These are phyloP conservation scores for Cicer arietinum DNA, from an alignment of 306 rosid genomes.

Conservation along the genomic window DNA sequence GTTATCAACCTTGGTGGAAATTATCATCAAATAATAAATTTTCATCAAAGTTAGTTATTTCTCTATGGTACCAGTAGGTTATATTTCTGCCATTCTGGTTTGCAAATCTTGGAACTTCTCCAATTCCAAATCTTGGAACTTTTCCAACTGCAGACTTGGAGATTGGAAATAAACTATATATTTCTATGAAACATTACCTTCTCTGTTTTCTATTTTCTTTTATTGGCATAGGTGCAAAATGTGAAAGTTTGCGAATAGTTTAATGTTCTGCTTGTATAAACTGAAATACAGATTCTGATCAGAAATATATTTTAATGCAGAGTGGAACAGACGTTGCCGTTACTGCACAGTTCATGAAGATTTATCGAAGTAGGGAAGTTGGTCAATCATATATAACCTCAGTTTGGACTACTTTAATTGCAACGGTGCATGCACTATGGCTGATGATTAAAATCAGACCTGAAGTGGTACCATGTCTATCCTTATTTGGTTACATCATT, in stretches of 20 bases:
- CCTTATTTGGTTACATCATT: conserved; percentile 8
- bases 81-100: conserved; percentile 35
- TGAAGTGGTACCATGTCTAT: conserved; percentile 73
- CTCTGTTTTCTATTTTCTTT: conserved; percentile 29
- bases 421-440: conserved; percentile 74
- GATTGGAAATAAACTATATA: conserved; percentile 14
- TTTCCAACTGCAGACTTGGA: conserved; percentile 23
- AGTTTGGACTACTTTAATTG: conserved; percentile 80
- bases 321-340: conserved; percentile 46
- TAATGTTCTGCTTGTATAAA: conserved; percentile 21
- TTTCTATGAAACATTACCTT: neutral
- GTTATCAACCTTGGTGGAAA: conserved; percentile 16
- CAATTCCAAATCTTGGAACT: neutral
- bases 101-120: neutral
- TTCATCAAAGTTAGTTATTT: conserved; percentile 5
- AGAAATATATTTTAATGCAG: conserved; percentile 51
- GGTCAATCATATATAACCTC: conserved; percentile 96
- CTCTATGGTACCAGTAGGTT: neutral
- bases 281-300: conserved; percentile 36
- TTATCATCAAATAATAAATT: conserved; percentile 27
- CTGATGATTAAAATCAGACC: conserved; percentile 86
- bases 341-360: conserved; percentile 74
- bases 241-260: conserved; percentile 14
- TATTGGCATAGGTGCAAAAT: conserved; percentile 19
- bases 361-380: conserved; percentile 92